phyloP scores from a whole-genome alignment of 1,139 yeast species.

The Trichomonascaceae sp. region DNA sequence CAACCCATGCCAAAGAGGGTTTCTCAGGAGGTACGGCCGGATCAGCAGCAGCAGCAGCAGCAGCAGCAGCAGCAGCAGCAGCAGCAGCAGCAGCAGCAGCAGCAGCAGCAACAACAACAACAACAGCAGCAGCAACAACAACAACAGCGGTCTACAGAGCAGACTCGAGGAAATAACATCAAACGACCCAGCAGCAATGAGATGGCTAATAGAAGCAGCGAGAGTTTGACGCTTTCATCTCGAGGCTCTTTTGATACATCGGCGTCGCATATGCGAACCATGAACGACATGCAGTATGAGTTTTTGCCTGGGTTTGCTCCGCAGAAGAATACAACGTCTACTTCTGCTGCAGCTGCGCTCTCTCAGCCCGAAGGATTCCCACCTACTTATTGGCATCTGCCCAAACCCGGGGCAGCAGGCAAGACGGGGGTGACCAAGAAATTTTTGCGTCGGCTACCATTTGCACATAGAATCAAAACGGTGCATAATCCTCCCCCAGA shows the following conservation, averaged over 20 bases:
- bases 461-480: background rate
- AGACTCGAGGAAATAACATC: too few species aligned
- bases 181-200: too few species aligned
- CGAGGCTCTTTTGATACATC: too few species aligned
- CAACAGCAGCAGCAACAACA: background rate
- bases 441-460: too few species aligned
- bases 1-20: slow-evolving; percentile 24
- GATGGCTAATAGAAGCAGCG: too few species aligned
- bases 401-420: background rate
- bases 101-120: background rate
- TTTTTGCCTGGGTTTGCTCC: too few species aligned
- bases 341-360: too few species aligned
- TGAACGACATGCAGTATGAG: too few species aligned
- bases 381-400: background rate
- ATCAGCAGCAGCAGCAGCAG: background rate
- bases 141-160: background rate
- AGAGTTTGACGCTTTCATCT: too few species aligned
- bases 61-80: slow-evolving; percentile 1
- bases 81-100: background rate
- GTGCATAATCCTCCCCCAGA: background rate
- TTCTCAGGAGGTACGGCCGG: background rate
- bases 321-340: too few species aligned
- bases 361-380: too few species aligned
- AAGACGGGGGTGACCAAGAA: background rate
- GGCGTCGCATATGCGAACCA: too few species aligned